Evolutionary conservation across 176 grass and related monocot species (phyloP).

Genomic region (Stipa capillata): DNA sequence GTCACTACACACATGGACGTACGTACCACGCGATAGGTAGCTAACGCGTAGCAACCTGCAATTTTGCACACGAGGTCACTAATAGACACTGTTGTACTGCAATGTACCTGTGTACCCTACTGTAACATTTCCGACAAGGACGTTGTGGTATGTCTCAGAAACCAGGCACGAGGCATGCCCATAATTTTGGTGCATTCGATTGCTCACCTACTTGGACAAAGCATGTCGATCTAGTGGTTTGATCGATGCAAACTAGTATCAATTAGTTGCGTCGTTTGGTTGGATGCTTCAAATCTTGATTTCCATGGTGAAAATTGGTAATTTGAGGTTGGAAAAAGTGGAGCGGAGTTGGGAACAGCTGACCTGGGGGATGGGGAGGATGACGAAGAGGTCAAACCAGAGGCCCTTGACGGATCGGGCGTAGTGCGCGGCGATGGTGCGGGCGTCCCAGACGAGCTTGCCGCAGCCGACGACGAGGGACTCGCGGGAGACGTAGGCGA

Average conservation of each 20-base stretch:
- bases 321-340: background rate
- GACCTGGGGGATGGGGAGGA: constrained; percentile 93
- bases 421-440: constrained; percentile 75
- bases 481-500: constrained; percentile 91
- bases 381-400: constrained; percentile 91
- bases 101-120: background rate
- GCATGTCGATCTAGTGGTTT: background rate
- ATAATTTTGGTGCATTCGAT: constrained; percentile 21
- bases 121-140: constrained; percentile 3
- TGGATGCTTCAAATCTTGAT: background rate
- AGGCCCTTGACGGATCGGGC: constrained; percentile 57
- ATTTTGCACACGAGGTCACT: constrained; percentile 15
- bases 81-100: background rate
- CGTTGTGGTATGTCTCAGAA: constrained; percentile 10
- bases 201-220: background rate
- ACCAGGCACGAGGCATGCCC: constrained; percentile 7
- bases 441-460: constrained; percentile 95
- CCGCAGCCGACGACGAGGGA: constrained; percentile 92
- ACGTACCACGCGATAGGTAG: background rate
- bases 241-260: too few species aligned
- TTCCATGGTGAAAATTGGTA: background rate
- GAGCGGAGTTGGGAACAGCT: background rate
- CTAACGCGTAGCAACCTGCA: background rate
- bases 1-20: constrained; percentile 5
- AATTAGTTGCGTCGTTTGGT: too few species aligned